Evolutionary conservation across 2,329 filamentous ascomycete genomes (phyloP).

Genomic region (Diaporthe sp.): DNA sequence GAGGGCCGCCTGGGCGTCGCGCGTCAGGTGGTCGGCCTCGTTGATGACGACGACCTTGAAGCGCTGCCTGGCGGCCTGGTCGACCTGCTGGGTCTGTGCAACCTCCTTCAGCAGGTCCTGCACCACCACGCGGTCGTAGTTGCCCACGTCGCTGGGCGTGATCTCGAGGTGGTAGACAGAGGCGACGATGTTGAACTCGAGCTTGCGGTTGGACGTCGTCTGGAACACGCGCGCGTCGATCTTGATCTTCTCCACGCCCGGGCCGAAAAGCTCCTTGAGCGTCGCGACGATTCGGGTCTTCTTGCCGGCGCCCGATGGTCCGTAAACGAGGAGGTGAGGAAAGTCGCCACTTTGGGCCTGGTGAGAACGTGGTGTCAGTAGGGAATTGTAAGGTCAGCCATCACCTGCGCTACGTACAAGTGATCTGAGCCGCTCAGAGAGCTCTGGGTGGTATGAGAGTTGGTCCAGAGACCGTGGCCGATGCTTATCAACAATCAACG

Average conservation of each 20-base stretch:
- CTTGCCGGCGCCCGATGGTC: constrained; percentile 95
- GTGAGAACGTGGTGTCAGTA: constrained; percentile 39
- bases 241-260: constrained; percentile 99
- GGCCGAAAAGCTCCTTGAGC: constrained; percentile 93
- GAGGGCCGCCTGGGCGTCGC: constrained; percentile 95
- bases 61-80: constrained; percentile 87
- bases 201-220: constrained; percentile 94
- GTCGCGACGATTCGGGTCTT: constrained; percentile 98
- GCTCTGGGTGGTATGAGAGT: constrained; percentile 88
- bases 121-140: constrained; percentile 94
- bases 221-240: constrained; percentile 98
- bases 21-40: constrained; percentile 92
- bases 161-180: constrained; percentile 99
- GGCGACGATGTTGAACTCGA: constrained; percentile 98
- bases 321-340: constrained; percentile 96
- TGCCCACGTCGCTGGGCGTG: constrained; percentile 95
- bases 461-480: constrained; percentile 81
- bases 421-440: constrained; percentile 88
- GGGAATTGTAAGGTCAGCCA: too few relatives aligned
- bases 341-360: constrained; percentile 98
- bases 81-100: constrained; percentile 99
- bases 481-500: constrained; percentile 80
- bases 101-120: constrained; percentile 98
- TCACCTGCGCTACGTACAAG: constrained; percentile 70
- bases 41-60: constrained; percentile 99